A percentile compares a stretch with the other conserved stretches of the same genome.
Conservation (phyloP, 2,329 filamentous ascomycete species). For the Phyllosticta paracitricarpa region DNA sequence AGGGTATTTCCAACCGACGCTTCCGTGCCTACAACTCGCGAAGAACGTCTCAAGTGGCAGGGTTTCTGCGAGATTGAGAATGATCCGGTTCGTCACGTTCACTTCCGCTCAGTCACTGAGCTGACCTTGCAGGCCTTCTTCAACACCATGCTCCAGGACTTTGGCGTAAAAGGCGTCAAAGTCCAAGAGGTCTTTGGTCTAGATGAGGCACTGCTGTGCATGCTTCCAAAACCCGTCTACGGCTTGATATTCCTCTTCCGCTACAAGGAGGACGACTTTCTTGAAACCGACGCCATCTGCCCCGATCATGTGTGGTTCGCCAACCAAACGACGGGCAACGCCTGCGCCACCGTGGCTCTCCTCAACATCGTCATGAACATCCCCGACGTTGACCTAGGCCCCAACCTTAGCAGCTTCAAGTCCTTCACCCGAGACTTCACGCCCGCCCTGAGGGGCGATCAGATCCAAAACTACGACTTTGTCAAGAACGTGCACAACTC, state of each 20-base stretch:
- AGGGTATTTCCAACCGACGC: slow-evolving; percentile 7
- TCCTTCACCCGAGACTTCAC: slow-evolving; percentile 57
- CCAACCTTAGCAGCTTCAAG: slow-evolving; percentile 63
- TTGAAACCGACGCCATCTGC: slow-evolving; percentile 44
- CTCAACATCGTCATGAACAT: slow-evolving; percentile 91
- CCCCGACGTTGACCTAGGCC: slow-evolving; percentile 54
- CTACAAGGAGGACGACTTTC: slow-evolving; percentile 45
- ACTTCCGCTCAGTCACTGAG: background rate
- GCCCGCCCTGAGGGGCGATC: slow-evolving; percentile 64
- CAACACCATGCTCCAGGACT: slow-evolving; percentile 69
- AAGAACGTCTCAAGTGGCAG: slow-evolving; percentile 45
- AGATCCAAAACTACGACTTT: slow-evolving; percentile 62
- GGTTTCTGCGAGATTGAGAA: slow-evolving; percentile 83
- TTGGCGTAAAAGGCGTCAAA: slow-evolving; percentile 64
- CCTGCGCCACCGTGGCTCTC: slow-evolving; percentile 85
- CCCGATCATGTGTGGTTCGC: slow-evolving; percentile 78
- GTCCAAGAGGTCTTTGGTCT: slow-evolving; percentile 68
- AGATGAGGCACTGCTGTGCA: slow-evolving; percentile 54
- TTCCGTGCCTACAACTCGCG: slow-evolving; percentile 18
- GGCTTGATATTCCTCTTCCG: slow-evolving; percentile 86
- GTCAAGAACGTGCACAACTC: slow-evolving; percentile 81
- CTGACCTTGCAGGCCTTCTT: slow-evolving; percentile 57
- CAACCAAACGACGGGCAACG: slow-evolving; percentile 79
- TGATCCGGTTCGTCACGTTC: slow-evolving; percentile 56
- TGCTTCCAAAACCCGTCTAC: slow-evolving; percentile 62